Percentiles rank a stretch among this genome's conserved stretches.
phyloP scores from a whole-genome alignment of 2,329 filamentous ascomycete species.

The Xylaria sp. region DNA sequence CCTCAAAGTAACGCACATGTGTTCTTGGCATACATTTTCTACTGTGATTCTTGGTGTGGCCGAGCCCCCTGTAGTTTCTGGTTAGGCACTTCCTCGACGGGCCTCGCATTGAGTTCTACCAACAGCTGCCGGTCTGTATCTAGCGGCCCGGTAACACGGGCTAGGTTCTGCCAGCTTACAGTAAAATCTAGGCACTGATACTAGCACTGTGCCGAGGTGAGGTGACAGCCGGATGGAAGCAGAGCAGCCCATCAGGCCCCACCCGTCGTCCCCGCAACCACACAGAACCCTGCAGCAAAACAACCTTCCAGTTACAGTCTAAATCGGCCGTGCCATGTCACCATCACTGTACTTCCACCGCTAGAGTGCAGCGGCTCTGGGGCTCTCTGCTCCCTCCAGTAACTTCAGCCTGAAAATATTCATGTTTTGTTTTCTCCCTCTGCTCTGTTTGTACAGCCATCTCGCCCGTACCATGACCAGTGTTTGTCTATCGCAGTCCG shows the following conservation, averaged over 20 bases:
- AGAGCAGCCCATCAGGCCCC: constrained; percentile 22
- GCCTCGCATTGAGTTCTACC: neutral
- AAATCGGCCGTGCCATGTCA: constrained; percentile 47
- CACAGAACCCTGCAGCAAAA: constrained; percentile 35
- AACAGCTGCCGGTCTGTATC: constrained; percentile 3
- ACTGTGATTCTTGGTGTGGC: neutral
- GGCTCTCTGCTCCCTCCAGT: constrained; percentile 14
- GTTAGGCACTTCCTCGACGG: neutral
- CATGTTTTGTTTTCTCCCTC: neutral
- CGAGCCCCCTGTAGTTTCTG: neutral
- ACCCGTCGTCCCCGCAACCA: constrained; percentile 41
- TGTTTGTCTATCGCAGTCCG: constrained; percentile 9
- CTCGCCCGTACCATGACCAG: constrained; percentile 10
- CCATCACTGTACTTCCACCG: constrained; percentile 34
- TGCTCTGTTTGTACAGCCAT: constrained; percentile 11
- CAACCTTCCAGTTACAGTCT: constrained; percentile 36
- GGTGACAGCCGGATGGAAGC: constrained; percentile 21
- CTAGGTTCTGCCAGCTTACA: neutral
- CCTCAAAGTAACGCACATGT: constrained; percentile 10
- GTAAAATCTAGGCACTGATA: no score
- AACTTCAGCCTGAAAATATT: constrained; percentile 7
- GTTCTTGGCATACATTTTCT: neutral
- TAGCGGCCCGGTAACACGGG: constrained; percentile 6
- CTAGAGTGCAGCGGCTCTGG: constrained; percentile 20
- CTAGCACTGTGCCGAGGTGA: neutral